Evolutionary conservation across 116 monocot species (phyloP).

Genomic region (Posidonia oceanica): DNA sequence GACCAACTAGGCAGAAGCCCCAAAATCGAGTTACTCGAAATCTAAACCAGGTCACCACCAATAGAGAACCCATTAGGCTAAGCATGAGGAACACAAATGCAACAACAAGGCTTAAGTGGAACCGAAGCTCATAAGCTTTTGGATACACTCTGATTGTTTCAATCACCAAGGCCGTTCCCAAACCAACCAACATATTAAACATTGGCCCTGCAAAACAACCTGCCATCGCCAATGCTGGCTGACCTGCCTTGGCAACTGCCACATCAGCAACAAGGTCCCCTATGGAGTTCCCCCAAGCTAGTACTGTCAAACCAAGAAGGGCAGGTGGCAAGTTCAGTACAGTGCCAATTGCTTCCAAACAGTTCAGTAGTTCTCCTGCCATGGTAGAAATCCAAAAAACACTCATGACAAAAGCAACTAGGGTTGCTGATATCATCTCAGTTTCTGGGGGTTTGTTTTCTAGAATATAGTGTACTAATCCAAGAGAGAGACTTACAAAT

Average conservation of each 20-base stretch:
- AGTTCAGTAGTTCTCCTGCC: slow-evolving; percentile 83
- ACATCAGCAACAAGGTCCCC: slow-evolving; percentile 93
- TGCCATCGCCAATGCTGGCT: slow-evolving; percentile 78
- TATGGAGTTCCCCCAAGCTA: slow-evolving; percentile 95
- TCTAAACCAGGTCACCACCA: slow-evolving; percentile 77
- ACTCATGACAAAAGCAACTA: slow-evolving; percentile 75
- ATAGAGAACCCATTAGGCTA: slow-evolving; percentile 83
- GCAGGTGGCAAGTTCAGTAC: slow-evolving; percentile 60
- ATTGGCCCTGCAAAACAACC: slow-evolving; percentile 98
- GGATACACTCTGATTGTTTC: slow-evolving; percentile 61
- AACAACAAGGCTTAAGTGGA: slow-evolving; percentile 65
- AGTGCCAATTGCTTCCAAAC: slow-evolving; percentile 53
- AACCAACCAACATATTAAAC: slow-evolving; percentile 93
- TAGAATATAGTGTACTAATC: slow-evolving; percentile 40
- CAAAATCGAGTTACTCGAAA: slow-evolving; percentile 89
- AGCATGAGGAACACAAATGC: slow-evolving; percentile 89
- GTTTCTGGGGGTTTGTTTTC: slow-evolving; percentile 48
- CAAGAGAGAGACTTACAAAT: slow-evolving; percentile 44
- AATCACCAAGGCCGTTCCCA: slow-evolving; percentile 64
- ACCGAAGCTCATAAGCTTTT: slow-evolving; percentile 47
- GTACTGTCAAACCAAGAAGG: slow-evolving; percentile 76
- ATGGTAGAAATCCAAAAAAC: slow-evolving; percentile 94
- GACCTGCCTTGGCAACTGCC: slow-evolving; percentile 69
- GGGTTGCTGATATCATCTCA: slow-evolving; percentile 18
- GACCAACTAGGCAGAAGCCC: slow-evolving; percentile 77